These are phyloP conservation scores for Lichtheimia ornata DNA, from an alignment of 371 early-diverging fungal species.

Conservation along the genomic window DNA sequence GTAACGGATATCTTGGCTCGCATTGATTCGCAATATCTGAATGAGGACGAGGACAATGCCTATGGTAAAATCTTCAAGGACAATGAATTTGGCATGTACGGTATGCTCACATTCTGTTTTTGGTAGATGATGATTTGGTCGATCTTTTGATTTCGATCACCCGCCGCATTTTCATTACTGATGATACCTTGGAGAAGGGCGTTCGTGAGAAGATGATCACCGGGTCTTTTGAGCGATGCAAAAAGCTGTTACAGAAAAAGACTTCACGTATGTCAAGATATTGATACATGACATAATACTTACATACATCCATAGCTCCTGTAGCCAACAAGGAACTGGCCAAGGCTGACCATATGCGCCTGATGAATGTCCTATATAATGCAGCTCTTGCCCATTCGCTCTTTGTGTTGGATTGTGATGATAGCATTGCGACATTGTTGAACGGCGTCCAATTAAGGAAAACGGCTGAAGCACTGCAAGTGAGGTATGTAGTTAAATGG, in stretches of 20 bases:
- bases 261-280: conserved; percentile 19
- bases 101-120: background rate
- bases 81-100: background rate
- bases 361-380: conserved; percentile 27
- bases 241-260: conserved; percentile 20
- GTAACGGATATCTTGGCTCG: conserved; percentile 1
- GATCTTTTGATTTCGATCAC: conserved; percentile 32
- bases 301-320: conserved; percentile 4
- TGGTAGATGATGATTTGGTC: conserved; percentile 28
- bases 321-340: conserved; percentile 33
- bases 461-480: conserved; percentile 34
- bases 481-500: conserved; percentile 23
- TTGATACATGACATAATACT: background rate
- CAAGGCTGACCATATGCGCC: conserved; percentile 22
- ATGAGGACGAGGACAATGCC: conserved; percentile 27
- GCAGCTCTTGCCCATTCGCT: conserved; percentile 16
- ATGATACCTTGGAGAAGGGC: conserved; percentile 5
- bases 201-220: conserved; percentile 13
- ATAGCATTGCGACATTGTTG: conserved; percentile 16
- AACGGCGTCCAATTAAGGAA: conserved; percentile 25
- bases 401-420: conserved; percentile 21
- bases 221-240: conserved; percentile 13
- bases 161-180: conserved; percentile 16
- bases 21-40: conserved; percentile 26
- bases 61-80: conserved; percentile 22